Conservation (phyloP, 2,329 filamentous ascomycete genomes). For the Cladosporium sp. region DNA sequence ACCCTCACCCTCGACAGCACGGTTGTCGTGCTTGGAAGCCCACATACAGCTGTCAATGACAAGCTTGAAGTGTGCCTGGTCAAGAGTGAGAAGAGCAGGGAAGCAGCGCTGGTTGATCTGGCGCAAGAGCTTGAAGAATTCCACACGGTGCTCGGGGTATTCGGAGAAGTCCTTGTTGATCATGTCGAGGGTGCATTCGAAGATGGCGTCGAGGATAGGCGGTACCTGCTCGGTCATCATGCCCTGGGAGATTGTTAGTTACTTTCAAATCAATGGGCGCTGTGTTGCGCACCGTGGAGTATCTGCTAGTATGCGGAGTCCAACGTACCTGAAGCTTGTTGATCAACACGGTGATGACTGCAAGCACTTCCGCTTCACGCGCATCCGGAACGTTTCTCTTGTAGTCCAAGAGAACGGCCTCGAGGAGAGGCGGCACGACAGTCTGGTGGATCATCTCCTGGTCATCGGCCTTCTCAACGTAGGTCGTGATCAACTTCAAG, state of each 20-base stretch:
- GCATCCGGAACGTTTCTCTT: slow-evolving; percentile 95
- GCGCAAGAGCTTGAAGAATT: slow-evolving; percentile 95
- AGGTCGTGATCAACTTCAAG: slow-evolving; percentile 94
- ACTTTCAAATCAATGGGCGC: slow-evolving; percentile 18
- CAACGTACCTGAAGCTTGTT: slow-evolving; percentile 88
- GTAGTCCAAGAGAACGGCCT: slow-evolving; percentile 92
- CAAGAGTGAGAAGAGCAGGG: slow-evolving; percentile 86
- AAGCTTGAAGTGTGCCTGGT: slow-evolving; percentile 97
- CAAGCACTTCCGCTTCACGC: slow-evolving; percentile 91
- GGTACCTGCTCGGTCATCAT: slow-evolving; percentile 99
- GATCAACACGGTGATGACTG: slow-evolving; percentile 96
- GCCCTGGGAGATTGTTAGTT: slow-evolving; percentile 49
- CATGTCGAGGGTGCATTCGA: slow-evolving; percentile 98
- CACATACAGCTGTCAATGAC: slow-evolving; percentile 99
- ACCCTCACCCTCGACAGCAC: slow-evolving; percentile 91
- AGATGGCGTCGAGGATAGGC: slow-evolving; percentile 96
- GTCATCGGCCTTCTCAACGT: slow-evolving; percentile 97
- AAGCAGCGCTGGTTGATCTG: slow-evolving; percentile 98
- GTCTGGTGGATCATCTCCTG: slow-evolving; percentile 86
- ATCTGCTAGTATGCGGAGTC: slow-evolving; percentile 49
- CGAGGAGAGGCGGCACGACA: slow-evolving; percentile 91
- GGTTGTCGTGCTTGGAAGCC: slow-evolving; percentile 99
- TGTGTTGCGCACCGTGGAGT: slow-evolving; percentile 35
- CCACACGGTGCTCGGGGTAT: slow-evolving; percentile 97
- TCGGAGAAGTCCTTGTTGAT: slow-evolving; percentile 99